Evolutionary conservation across 768 basidiomycete genomes (phyloP), one percentile per base, ranked within the genome.

Genomic region (Brasilioporus rufonigricans): DNA sequence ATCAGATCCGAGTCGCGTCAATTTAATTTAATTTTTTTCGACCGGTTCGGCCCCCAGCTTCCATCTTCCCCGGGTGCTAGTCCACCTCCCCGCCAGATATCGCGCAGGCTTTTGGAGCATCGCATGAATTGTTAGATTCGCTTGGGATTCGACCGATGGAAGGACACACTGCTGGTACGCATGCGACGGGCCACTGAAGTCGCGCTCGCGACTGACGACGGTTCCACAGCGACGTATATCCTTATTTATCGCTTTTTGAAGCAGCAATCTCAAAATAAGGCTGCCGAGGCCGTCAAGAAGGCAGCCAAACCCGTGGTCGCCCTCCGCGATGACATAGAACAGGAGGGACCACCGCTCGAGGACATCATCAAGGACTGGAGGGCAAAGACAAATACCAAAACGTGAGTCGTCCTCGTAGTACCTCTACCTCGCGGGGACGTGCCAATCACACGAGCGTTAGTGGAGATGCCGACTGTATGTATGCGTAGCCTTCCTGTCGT

Each of bases 231-330:
- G 23, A 86, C 88, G 5, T 94, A 92, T 75, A 79, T 82, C 61
- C 72, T 91, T 47, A 84, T 94, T 54, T 80, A 91, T 64, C 74
- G 82, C 10, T 94, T 93, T 72, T 76, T 94, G 35, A 75, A 70
- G 54, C 80, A 83, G 64, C 82, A 79, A 44, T 77, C 80, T 0
- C 87, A 92, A 68, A 65, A 67, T 29, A 90, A 90, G 62, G 87
- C 83, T 9, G 91, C 91, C 10, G 75, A 80, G 53, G 85, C 86
- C 1, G 74, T 93, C 47, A 89, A 83, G 73, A 89, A 86, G 60
- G 88, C 87, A 24, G 89, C 81, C 21, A 85, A 82, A 68, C 75
- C 78, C 45, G 64, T 81, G 16, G 80, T 87, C 38, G 71, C 83
- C 13, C 72, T 91, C 24, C 82, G 84, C 57, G 85, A 87, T 52